Base-by-base conservation (phyloP, 768 basidiomycete genomes). In the Daedalea quercina region DNA sequence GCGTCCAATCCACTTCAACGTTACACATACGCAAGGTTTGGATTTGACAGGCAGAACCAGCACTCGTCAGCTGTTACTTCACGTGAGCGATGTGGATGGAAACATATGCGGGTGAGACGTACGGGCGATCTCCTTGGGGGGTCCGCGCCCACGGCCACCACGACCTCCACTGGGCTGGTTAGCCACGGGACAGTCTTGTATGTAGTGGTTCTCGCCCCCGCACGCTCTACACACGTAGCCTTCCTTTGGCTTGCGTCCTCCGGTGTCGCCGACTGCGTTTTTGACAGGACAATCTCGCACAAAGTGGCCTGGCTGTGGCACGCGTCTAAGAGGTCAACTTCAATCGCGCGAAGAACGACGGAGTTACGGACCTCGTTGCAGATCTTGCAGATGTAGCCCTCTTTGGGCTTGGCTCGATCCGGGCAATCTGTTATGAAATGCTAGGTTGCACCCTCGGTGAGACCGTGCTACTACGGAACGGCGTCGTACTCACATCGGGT, bases 1-100 rank as follows among this genome's bases (percentile, higher is more conserved):
- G 31, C 33, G 13, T 11, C 31, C 50, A 24, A 1, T 15, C 13
- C n/a, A 3, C 51, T 11, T 1, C 22, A 47, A 47, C 19, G 25
- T 17, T 20, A 35, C 22, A 77, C 87, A 57, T 64, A 91, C 84
- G 90, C 86, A 35, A 98, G 75, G 59, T 82, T 85, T 1, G 95
- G 94, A 65, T 97, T 97, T 40, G 92, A 94, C 50, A 99, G 69
- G 67, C 96, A 99, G 73, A 99, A 98, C 95, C 95, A 98, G 69
- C 95, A 97, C 67, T 94, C 90, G 52, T 89, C 89, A 59, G 92
- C 90, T 91, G 63, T 44, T 57, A 53, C 52, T 34, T 25, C 9
- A 26, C 11, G 19, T 43, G 17, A 41, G 17, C 33, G 44, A 34
- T 34, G 12, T 9, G 20, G 26, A 9, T 8, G 26, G n/a, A 8